These are phyloP conservation scores for Candida fluviatilis DNA, from an alignment of 805 yeast species.

Conservation along the genomic window DNA sequence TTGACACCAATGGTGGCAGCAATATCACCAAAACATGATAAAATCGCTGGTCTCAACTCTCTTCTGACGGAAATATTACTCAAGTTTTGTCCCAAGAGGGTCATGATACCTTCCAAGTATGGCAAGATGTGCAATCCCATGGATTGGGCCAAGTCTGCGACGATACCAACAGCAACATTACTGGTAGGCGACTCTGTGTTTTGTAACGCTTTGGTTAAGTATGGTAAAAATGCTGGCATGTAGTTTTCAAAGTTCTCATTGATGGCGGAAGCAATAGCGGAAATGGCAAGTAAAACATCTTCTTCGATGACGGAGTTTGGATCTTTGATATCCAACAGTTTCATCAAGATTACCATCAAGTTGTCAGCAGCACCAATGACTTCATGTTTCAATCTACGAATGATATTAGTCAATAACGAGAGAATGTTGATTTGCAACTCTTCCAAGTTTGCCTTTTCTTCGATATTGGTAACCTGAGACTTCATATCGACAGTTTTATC, in stretches of 20 bases:
- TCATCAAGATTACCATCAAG: slow-evolving; percentile 79
- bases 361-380: slow-evolving; percentile 70
- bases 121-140: slow-evolving; percentile 69
- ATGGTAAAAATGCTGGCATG: slow-evolving; percentile 81
- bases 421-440: slow-evolving; percentile 84
- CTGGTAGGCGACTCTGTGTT: slow-evolving; percentile 83
- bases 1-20: slow-evolving; percentile 81
- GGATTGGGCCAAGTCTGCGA: slow-evolving; percentile 91
- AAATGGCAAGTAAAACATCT: slow-evolving; percentile 87
- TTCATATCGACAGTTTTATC: slow-evolving; percentile 60
- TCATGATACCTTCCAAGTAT: slow-evolving; percentile 79
- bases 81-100: slow-evolving; percentile 69
- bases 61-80: slow-evolving; percentile 64
- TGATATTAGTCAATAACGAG: slow-evolving; percentile 74
- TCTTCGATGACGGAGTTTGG: slow-evolving; percentile 84
- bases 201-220: slow-evolving; percentile 68
- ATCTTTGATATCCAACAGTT: slow-evolving; percentile 50
- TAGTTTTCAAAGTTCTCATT: slow-evolving; percentile 69
- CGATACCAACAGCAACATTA: slow-evolving; percentile 87
- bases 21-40: slow-evolving; percentile 93
- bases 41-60: slow-evolving; percentile 80
- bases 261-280: slow-evolving; percentile 81
- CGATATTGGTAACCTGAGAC: slow-evolving; percentile 56
- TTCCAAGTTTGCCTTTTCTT: slow-evolving; percentile 73
- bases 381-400: slow-evolving; percentile 71